These are phyloP conservation scores for Sarcomyxa edulis DNA, from an alignment of 768 basidiomycete genomes.

Conservation along the genomic window DNA sequence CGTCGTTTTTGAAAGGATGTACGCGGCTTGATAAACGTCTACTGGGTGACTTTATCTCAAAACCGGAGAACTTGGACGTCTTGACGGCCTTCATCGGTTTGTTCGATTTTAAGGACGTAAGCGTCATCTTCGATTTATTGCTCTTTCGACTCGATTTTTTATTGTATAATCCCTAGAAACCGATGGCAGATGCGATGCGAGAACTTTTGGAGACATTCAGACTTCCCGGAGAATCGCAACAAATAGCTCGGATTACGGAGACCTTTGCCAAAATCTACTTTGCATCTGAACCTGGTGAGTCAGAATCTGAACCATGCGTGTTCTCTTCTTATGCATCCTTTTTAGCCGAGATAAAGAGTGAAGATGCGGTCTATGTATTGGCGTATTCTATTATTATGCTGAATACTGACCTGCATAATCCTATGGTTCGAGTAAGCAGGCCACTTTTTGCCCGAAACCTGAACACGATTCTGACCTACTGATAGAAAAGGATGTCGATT, in stretches of 20 bases:
- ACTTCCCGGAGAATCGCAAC: constrained; percentile 92
- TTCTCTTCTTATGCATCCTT: constrained; percentile 5
- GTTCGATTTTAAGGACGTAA: constrained; percentile 86
- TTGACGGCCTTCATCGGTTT: constrained; percentile 82
- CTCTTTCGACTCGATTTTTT: neutral
- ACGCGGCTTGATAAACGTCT: constrained; percentile 88
- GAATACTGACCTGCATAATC: constrained; percentile 95
- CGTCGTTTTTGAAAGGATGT: constrained; percentile 80
- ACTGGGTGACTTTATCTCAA: constrained; percentile 89
- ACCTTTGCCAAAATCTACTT: constrained; percentile 92
- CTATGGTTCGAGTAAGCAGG: constrained; percentile 73
- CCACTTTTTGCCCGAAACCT: neutral
- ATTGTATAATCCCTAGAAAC: constrained; percentile 54
- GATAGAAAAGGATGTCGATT: constrained; percentile 91
- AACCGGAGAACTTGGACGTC: constrained; percentile 80
- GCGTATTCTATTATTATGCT: constrained; percentile 97
- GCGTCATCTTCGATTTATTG: constrained; percentile 19
- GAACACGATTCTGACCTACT: constrained; percentile 1
- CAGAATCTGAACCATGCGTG: neutral
- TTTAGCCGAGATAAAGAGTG: constrained; percentile 79
- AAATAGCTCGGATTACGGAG: constrained; percentile 90
- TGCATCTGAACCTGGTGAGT: constrained; percentile 72
- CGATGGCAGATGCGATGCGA: constrained; percentile 92
- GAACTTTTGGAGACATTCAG: constrained; percentile 92
- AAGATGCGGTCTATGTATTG: constrained; percentile 92